Conservation (phyloP, 148 eudicot species). For the Salicornia ramosissima region DNA sequence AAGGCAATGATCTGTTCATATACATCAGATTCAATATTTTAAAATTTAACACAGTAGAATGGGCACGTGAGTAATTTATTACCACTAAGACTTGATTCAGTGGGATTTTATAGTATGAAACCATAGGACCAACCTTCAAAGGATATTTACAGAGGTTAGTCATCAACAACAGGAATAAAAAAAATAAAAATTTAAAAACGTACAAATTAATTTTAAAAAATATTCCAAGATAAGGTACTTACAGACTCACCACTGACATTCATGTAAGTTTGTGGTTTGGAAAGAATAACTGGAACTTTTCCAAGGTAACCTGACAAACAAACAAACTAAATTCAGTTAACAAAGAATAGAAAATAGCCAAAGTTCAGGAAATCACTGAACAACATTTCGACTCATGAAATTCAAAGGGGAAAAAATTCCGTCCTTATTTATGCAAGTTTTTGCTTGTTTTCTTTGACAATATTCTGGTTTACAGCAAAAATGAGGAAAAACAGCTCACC, state of each 20-base stretch:
- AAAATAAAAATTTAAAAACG: too few species aligned
- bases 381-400: too few species aligned
- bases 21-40: slow-evolving; percentile 2
- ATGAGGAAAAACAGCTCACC: too few species aligned
- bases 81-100: slow-evolving; percentile 93
- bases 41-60: not conserved
- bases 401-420: too few species aligned
- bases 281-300: slow-evolving; percentile 72
- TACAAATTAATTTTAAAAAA: too few species aligned
- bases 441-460: too few species aligned
- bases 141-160: slow-evolving; percentile 11
- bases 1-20: slow-evolving; percentile 10
- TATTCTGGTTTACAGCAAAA: too few species aligned
- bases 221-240: slow-evolving; percentile 50
- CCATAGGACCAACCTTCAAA: slow-evolving; percentile 85
- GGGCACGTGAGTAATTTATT: slow-evolving; percentile 20
- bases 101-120: slow-evolving; percentile 90
- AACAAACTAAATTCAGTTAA: slow-evolving; percentile 10
- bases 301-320: slow-evolving; percentile 60
- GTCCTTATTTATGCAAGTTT: too few species aligned
- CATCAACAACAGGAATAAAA: too few species aligned
- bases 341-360: not conserved
- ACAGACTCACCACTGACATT: slow-evolving; percentile 98
- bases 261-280: slow-evolving; percentile 96
- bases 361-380: not conserved